Evolutionary conservation across 2,329 filamentous ascomycete species (phyloP), one percentile per base, ranked within the genome.

Genomic region (Beauveria asiatica): DNA sequence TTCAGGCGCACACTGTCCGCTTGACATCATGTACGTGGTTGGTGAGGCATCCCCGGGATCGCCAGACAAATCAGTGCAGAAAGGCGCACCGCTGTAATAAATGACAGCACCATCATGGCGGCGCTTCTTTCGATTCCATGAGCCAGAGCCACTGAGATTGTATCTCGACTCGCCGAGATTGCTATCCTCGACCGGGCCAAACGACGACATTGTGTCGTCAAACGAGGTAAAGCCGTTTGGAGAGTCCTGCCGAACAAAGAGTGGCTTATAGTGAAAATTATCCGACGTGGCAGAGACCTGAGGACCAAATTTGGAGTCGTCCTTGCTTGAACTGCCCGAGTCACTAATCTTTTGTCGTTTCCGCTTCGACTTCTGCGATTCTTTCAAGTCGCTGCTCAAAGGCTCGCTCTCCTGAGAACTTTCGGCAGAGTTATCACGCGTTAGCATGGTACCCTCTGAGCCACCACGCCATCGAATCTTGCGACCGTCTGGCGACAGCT

Each of bases 401-500:
- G 81, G 81, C 10, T 74, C 76, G 39, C 75, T 78, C 19, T 72
- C 74, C 53, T 76, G 75, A 0, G 77, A 80, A 49, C 74, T 79
- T 58, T 78, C 78, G 19, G 73, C 78, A 48, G 76, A 82, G 61
- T 81, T 84, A 59, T 89, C 86, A 64, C 84, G 88, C 66, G 83
- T 87, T 51, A 86, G 82, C 42, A 74, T 81, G 1, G 87, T 90
- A 1, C 85, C 80, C 27, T 85, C 81, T 0, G 73, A 75, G 4
- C 87, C 87, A 33, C 90, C 89, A 62, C 83, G 85, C 90, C 90
- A 95, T 53, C 89, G 82, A 30, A 95, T 83, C 70, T 91, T 92
- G 55, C 86, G 83, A 0, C 90, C 89, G 66, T 94, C 90, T 0
- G 78, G 77, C 0, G 90, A 93, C 0, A 95, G 70, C 69, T 95